phyloP scores from a whole-genome alignment of 495 filamentous ascomycete genomes.

The Neurospora sublineolata region DNA sequence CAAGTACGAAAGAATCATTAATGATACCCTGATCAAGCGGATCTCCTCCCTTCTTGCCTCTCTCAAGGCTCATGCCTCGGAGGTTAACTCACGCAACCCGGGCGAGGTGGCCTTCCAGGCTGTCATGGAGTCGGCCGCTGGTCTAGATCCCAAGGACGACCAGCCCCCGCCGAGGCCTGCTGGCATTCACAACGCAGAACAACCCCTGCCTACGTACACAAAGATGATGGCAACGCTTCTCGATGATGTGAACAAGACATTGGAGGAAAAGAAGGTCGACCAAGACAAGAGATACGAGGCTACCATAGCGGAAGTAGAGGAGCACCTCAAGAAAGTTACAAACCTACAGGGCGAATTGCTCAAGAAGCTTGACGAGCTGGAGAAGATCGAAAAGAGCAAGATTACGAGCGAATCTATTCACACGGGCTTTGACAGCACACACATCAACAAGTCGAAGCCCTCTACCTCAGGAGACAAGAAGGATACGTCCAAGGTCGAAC shows the following conservation, averaged over 20 bases:
- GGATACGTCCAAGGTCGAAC: conserved; percentile 50
- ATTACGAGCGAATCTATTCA: conserved; percentile 90
- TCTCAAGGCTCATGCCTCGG: conserved; percentile 55
- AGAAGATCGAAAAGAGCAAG: conserved; percentile 77
- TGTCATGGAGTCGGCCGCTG: conserved; percentile 62
- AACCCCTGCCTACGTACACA: conserved; percentile 68
- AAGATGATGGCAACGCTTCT: conserved; percentile 90
- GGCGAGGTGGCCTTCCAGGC: conserved; percentile 78
- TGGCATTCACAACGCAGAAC: conserved; percentile 65
- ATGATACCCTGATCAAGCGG: conserved; percentile 74
- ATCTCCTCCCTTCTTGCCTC: conserved; percentile 65
- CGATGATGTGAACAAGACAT: conserved; percentile 85
- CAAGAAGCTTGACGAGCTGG: conserved; percentile 62
- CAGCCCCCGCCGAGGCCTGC: conserved; percentile 57
- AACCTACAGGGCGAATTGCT: conserved; percentile 64
- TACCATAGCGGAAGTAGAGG: conserved; percentile 64
- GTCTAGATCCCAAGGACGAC: conserved; percentile 55
- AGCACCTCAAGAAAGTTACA: conserved; percentile 65
- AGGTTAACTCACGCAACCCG: conserved; percentile 49
- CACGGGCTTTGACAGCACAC: conserved; percentile 80
- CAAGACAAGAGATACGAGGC: conserved; percentile 52
- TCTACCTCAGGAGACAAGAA: conserved; percentile 30
- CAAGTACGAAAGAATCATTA: conserved; percentile 87
- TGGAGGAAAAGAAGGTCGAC: conserved; percentile 50
- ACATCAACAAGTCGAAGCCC: conserved; percentile 50